These are phyloP conservation scores for Hymenoscyphus fructigenus DNA, from an alignment of 2,329 filamentous ascomycete species.

Conservation along the genomic window DNA sequence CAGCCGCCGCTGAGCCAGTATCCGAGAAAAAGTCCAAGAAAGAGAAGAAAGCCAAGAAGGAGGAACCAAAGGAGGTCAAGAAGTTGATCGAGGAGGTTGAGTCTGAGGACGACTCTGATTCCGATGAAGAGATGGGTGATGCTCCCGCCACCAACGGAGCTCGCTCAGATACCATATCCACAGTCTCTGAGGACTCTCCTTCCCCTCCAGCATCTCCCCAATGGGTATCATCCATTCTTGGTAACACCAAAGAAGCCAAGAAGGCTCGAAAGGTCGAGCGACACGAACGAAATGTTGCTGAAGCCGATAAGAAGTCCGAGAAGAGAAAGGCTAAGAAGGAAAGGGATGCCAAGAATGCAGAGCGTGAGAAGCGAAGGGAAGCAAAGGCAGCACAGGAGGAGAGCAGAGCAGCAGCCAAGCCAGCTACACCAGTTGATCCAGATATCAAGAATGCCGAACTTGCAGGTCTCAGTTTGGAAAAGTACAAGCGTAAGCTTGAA, in stretches of 20 bases:
- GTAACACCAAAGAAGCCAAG: constrained; percentile 33
- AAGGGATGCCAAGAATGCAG: constrained; percentile 25
- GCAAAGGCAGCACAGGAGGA: constrained; percentile 39
- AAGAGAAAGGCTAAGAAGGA: constrained; percentile 42
- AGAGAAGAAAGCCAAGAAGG: constrained; percentile 51
- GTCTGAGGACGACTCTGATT: constrained; percentile 30
- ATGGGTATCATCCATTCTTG: constrained; percentile 24
- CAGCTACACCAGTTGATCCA: constrained; percentile 43
- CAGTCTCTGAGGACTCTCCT: constrained; percentile 19
- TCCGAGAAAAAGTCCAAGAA: constrained; percentile 46
- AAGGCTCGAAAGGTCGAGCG: constrained; percentile 30
- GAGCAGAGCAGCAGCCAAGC: constrained; percentile 37
- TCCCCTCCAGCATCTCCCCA: constrained; percentile 15
- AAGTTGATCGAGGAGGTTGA: constrained; percentile 26
- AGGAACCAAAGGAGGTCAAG: constrained; percentile 39
- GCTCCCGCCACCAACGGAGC: constrained; percentile 28
- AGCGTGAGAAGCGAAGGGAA: constrained; percentile 40
- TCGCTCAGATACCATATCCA: constrained; percentile 13
- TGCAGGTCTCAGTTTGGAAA: constrained; percentile 69
- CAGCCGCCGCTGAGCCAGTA: constrained; percentile 48
- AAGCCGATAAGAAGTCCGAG: constrained; percentile 37
- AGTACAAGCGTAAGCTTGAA: constrained; percentile 78
- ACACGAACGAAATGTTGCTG: constrained; percentile 31
- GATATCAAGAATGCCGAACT: constrained; percentile 56
- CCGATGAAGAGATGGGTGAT: constrained; percentile 34